Evolutionary conservation across 805 yeast species (phyloP).

Genomic region (Blastobotrys attinorum): DNA sequence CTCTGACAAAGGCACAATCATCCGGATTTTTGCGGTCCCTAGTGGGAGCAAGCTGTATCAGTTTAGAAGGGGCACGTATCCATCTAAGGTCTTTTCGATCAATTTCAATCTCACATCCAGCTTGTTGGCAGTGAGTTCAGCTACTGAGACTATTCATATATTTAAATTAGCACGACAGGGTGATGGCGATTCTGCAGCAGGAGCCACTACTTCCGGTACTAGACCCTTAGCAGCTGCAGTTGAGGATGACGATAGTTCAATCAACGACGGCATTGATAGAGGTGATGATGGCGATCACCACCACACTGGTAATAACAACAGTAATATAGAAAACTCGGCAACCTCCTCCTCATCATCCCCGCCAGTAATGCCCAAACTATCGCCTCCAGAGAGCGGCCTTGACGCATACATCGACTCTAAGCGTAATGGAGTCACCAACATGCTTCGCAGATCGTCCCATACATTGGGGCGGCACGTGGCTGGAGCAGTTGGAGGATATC

Average conservation of each 20-base stretch:
- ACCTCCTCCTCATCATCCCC: no score
- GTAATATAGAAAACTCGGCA: no score
- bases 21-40: slow-evolving; percentile 67
- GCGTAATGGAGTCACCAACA: slow-evolving; percentile 14
- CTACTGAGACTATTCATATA: slow-evolving; percentile 89
- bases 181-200: neutral
- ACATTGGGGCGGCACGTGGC: slow-evolving; percentile 40
- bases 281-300: slow-evolving; percentile 1
- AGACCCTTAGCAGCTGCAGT: slow-evolving; percentile 6
- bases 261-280: neutral
- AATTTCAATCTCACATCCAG: slow-evolving; percentile 64
- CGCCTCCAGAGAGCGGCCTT: neutral
- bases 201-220: neutral
- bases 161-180: slow-evolving; percentile 45
- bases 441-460: slow-evolving; percentile 30
- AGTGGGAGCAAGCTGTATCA: slow-evolving; percentile 51
- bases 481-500: slow-evolving; percentile 78
- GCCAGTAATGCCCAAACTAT: neutral
- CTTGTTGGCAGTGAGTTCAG: slow-evolving; percentile 73
- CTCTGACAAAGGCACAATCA: slow-evolving; percentile 81
- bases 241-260: slow-evolving; percentile 4
- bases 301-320: neutral
- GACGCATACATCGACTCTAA: slow-evolving; percentile 15
- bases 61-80: slow-evolving; percentile 80
- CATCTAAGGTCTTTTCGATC: slow-evolving; percentile 69